A percentile compares a stretch with the other conserved stretches of the same genome.
These are phyloP conservation scores for Leccinum fuscescens DNA, from an alignment of 1,284 basidiomycete genomes.

Conservation along the genomic window DNA sequence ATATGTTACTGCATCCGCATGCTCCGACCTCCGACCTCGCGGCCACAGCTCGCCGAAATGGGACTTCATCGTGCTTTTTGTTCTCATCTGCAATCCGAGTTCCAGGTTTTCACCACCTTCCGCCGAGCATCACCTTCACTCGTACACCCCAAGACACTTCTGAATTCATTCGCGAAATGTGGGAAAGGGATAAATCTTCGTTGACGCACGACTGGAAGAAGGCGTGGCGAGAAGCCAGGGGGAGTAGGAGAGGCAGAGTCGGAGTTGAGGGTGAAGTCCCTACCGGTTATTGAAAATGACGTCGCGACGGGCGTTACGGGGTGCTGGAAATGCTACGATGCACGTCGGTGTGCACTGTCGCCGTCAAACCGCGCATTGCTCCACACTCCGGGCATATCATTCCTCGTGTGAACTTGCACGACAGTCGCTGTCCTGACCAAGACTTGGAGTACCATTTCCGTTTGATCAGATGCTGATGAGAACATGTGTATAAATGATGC, in stretches of 20 bases:
- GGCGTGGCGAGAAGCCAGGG: constrained; percentile 74
- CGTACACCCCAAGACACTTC: constrained; percentile 51
- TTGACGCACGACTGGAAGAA: constrained; percentile 82
- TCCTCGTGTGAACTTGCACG: background rate
- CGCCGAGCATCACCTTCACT: constrained; percentile 41
- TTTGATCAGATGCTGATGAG: background rate
- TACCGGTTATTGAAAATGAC: constrained; percentile 9
- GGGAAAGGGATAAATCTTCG: constrained; percentile 69
- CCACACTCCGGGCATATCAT: background rate
- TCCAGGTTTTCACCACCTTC: constrained; percentile 38
- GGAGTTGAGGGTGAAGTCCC: constrained; percentile 46
- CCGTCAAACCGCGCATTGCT: background rate
- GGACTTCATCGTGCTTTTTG: constrained; percentile 11
- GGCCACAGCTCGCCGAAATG: constrained; percentile 1
- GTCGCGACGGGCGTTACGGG: background rate
- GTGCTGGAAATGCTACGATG: background rate
- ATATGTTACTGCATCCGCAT: constrained; percentile 24
- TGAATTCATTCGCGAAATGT: constrained; percentile 58
- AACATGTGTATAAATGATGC: background rate
- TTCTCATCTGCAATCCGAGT: constrained; percentile 36
- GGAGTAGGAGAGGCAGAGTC: constrained; percentile 58
- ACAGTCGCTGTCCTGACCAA: background rate
- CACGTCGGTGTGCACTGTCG: background rate
- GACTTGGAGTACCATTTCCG: background rate
- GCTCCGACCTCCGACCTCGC: background rate